These are phyloP conservation scores for Kewa caespitosa DNA, from an alignment of 179 eudicot genomes.

Conservation along the genomic window DNA sequence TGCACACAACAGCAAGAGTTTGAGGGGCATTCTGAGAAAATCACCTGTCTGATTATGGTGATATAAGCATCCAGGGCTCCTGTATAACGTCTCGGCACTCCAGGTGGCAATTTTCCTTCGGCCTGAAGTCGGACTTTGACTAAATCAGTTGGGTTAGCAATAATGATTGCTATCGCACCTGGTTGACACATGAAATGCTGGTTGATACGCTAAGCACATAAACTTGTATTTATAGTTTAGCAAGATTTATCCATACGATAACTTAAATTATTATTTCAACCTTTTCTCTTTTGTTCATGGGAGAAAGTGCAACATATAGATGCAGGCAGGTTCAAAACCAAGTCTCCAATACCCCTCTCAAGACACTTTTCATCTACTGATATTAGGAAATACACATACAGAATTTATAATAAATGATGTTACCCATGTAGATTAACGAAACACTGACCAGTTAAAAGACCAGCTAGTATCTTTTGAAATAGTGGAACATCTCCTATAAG, in stretches of 20 bases:
- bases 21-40: background rate
- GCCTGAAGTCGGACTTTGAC: conserved; percentile 91
- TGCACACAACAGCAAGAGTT: background rate
- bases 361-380: no score
- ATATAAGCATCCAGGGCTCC: conserved; percentile 77
- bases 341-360: no score
- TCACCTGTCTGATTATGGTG: conserved; percentile 68
- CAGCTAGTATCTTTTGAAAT: conserved; percentile 75
- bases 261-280: background rate
- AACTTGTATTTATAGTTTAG: background rate
- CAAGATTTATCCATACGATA: background rate
- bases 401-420: background rate
- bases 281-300: background rate
- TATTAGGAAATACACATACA: background rate
- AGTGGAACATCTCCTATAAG: conserved; percentile 59
- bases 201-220: conserved; percentile 6
- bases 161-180: conserved; percentile 81
- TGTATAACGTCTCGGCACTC: conserved; percentile 68
- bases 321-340: no score
- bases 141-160: conserved; percentile 90
- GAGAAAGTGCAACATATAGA: background rate
- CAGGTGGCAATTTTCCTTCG: conserved; percentile 72
- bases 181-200: conserved; percentile 20
- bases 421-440: background rate
- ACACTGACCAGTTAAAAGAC: conserved; percentile 68